Evolutionary conservation across 371 early-diverging fungal species (phyloP).

Genomic region (Funneliformis caledonium): DNA sequence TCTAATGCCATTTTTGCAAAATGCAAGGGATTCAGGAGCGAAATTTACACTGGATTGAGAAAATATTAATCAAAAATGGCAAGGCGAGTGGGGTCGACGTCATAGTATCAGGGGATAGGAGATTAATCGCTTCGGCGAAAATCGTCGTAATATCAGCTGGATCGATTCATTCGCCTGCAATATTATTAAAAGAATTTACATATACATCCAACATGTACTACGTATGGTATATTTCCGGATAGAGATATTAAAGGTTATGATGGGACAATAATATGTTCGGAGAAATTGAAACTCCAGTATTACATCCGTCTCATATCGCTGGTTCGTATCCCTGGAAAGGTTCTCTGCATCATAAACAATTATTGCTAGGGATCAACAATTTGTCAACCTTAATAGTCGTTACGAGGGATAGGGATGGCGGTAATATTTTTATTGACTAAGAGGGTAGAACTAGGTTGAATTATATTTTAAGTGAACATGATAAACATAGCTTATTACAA

Average conservation of each 20-base stretch:
- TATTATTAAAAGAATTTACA: slow-evolving; percentile 62
- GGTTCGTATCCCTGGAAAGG: slow-evolving; percentile 58
- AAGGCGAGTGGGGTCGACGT: slow-evolving; percentile 58
- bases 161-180: slow-evolving; percentile 70
- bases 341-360: slow-evolving; percentile 57
- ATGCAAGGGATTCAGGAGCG: slow-evolving; percentile 67
- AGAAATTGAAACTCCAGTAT: slow-evolving; percentile 66
- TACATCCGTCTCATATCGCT: slow-evolving; percentile 58
- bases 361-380: slow-evolving; percentile 56
- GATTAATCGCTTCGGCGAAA: slow-evolving; percentile 38
- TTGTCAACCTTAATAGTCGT: slow-evolving; percentile 60
- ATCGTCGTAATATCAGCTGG: slow-evolving; percentile 72
- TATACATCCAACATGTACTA: slow-evolving; percentile 65
- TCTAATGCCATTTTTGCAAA: slow-evolving; percentile 68
- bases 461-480: slow-evolving; percentile 59
- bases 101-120: slow-evolving; percentile 40
- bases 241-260: slow-evolving; percentile 53
- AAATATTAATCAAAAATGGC: slow-evolving; percentile 51
- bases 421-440: slow-evolving; percentile 47
- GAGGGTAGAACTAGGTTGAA: slow-evolving; percentile 49
- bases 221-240: slow-evolving; percentile 68
- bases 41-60: slow-evolving; percentile 63
- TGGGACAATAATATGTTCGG: slow-evolving; percentile 63
- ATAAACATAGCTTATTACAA: slow-evolving; percentile 53
- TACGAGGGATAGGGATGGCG: slow-evolving; percentile 68